phyloP scores from a whole-genome alignment of 164 flowering plant species.

The Santalum album region DNA sequence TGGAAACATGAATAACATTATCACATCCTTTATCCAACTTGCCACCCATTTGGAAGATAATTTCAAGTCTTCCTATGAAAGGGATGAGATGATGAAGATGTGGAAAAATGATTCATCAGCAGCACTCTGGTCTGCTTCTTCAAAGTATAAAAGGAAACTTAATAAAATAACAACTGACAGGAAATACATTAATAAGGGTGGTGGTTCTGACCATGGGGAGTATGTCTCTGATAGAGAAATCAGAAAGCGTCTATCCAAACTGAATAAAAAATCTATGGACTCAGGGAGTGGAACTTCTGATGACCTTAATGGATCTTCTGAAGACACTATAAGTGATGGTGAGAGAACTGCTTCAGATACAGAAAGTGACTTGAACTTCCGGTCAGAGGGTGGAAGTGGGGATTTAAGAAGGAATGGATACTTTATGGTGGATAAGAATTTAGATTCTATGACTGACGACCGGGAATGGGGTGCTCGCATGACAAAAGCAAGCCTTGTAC shows the following conservation, averaged over 20 bases:
- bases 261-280: slow-evolving; percentile 56
- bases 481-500: slow-evolving; percentile 97
- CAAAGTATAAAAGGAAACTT: slow-evolving; percentile 56
- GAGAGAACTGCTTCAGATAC: slow-evolving; percentile 65
- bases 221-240: slow-evolving; percentile 78
- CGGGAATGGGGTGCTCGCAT: slow-evolving; percentile 99
- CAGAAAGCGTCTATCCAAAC: slow-evolving; percentile 60
- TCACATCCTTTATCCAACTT: slow-evolving; percentile 57
- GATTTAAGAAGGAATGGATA: slow-evolving; percentile 38
- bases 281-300: slow-evolving; percentile 91
- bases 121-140: slow-evolving; percentile 29
- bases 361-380: slow-evolving; percentile 61
- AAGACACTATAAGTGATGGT: slow-evolving; percentile 35
- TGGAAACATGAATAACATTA: slow-evolving; percentile 60
- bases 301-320: slow-evolving; percentile 58
- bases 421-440: slow-evolving; percentile 37
- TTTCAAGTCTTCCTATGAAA: slow-evolving; percentile 32
- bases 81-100: slow-evolving; percentile 46
- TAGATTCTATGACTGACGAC: slow-evolving; percentile 61
- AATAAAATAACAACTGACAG: slow-evolving; percentile 34
- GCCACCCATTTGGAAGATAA: slow-evolving; percentile 56
- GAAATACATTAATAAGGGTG: slow-evolving; percentile 46
- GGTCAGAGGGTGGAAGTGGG: slow-evolving; percentile 31
- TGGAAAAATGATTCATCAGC: slow-evolving; percentile 47
- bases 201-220: slow-evolving; percentile 46